Base-by-base conservation (phyloP, 495 filamentous ascomycete genomes). In the Penicillium malachiteum region DNA sequence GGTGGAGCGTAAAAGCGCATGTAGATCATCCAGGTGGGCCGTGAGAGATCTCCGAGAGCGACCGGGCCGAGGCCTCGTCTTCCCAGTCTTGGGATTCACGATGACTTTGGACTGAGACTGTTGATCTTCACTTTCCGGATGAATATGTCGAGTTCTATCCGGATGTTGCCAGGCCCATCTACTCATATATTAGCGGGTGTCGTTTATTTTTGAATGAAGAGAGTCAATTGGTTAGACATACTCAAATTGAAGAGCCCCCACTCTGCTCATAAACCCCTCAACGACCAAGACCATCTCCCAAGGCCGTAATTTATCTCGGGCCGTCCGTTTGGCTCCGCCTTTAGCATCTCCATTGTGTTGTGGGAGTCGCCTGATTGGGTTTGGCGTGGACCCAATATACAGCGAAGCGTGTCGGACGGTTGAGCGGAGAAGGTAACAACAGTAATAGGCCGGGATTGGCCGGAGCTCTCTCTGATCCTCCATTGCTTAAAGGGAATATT, bases 131-230 rank as follows among this genome's bases (percentile, higher is more conserved):
- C 80, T 65, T 4, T 64, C 63, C 13, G 48, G 16, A 33, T 83
- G 72, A 55, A 96, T 87, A 65, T 93, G 90, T 17, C 84, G 74
- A 5, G 92, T 88, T 21, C 83, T 63, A 60, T 91, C 85, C 0
- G 90, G 80, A 65, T 97, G 89, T 58, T 89, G 91, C 81, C 93
- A 91, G 34, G 93, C 93, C 93, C 93, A 97, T 81, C 90, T 94
- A 51, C 12, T 9, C 26, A 42, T 17, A 32, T 46, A n/a, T 46
- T 3, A 31, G 30, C 21, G 10, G 5, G 16, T 26, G 7, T 21
- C 26, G 26, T 31, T 12, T 21, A 46, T 46, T 12, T 9, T 21
- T 37, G 34, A 37, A 37, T 37, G 34, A 10, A 37, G 8, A 37
- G 9, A 17, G 1, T 3, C 37, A 58, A 40, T 43, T 48, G 43